These are phyloP conservation scores for Auriculariales sp. DNA, from an alignment of 768 basidiomycete genomes.

Conservation along the genomic window DNA sequence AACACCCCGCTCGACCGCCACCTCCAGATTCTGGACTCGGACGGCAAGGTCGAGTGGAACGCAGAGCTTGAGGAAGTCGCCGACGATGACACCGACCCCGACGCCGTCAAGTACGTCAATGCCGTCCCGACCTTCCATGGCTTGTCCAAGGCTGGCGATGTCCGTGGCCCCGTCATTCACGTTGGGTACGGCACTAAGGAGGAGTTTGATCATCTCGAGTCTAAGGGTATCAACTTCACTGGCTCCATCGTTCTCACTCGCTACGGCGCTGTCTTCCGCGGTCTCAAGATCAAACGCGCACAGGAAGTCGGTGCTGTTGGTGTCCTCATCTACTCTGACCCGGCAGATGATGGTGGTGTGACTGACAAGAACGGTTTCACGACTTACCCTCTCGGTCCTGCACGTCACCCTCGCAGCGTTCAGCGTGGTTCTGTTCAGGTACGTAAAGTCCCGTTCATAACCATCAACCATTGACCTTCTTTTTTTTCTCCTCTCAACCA, in stretches of 20 bases:
- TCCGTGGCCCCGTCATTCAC: constrained; percentile 54
- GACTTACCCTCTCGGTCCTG: constrained; percentile 19
- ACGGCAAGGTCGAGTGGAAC: constrained; percentile 41
- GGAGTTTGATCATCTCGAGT: constrained; percentile 54
- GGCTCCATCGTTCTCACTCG: constrained; percentile 68
- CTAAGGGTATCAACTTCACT: constrained; percentile 40
- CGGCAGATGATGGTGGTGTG: constrained; percentile 71
- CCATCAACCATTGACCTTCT: no score
- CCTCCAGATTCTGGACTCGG: constrained; percentile 47
- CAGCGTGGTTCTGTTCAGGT: constrained; percentile 17
- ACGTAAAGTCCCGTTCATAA: constrained; percentile 83
- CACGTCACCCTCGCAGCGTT: neutral
- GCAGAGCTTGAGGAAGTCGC: constrained; percentile 65
- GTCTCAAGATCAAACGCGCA: constrained; percentile 77
- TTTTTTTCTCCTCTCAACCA: no score
- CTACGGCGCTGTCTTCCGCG: constrained; percentile 68
- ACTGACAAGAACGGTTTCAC: constrained; percentile 63
- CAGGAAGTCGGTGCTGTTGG: constrained; percentile 71
- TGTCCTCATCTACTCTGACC: constrained; percentile 72
- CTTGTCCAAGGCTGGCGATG: constrained; percentile 62
- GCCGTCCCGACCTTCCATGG: constrained; percentile 80
- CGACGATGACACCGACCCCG: constrained; percentile 58
- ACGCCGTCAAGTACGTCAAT: constrained; percentile 51
- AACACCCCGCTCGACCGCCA: constrained; percentile 61
- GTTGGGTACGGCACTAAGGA: constrained; percentile 68